phyloP scores from a whole-genome alignment of 2,329 filamentous ascomycete genomes.

The Teratosphaeriaceae sp. region DNA sequence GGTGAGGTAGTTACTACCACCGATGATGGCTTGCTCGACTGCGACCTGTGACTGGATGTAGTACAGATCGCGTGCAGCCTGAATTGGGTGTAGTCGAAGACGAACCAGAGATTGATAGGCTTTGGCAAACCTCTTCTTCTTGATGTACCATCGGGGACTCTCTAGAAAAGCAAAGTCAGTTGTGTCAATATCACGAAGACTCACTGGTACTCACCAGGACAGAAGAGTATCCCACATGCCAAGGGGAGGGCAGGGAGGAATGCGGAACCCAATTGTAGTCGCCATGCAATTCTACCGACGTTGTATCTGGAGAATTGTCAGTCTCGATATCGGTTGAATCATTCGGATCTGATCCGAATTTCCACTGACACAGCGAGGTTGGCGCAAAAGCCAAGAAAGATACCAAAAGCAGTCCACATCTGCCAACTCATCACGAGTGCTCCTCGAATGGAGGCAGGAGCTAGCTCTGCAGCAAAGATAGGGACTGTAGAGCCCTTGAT shows the following conservation, averaged over 20 bases:
- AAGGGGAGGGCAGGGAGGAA: conserved; percentile 41
- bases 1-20: conserved; percentile 33
- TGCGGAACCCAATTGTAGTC: conserved; percentile 41
- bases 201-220: not conserved
- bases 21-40: conserved; percentile 14
- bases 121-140: conserved; percentile 39
- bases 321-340: conserved; percentile 18
- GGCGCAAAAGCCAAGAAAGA: conserved; percentile 38
- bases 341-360: conserved; percentile 31
- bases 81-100: conserved; percentile 44
- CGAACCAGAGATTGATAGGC: conserved; percentile 44
- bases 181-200: not conserved
- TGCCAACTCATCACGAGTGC: conserved; percentile 46
- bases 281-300: too few species aligned
- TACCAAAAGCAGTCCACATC: conserved; percentile 39
- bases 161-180: conserved; percentile 1
- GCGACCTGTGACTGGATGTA: conserved; percentile 35
- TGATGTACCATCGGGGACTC: conserved; percentile 33
- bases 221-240: too few species aligned
- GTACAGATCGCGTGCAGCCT: conserved; percentile 51
- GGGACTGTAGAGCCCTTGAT: conserved; percentile 40
- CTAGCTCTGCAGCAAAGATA: conserved; percentile 49
- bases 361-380: conserved; percentile 38
- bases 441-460: conserved; percentile 49
- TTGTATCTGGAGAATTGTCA: conserved; percentile 33